These are phyloP conservation scores for Torrubiellomyces zombiae DNA, from an alignment of 2,329 filamentous ascomycete species.

Conservation along the genomic window DNA sequence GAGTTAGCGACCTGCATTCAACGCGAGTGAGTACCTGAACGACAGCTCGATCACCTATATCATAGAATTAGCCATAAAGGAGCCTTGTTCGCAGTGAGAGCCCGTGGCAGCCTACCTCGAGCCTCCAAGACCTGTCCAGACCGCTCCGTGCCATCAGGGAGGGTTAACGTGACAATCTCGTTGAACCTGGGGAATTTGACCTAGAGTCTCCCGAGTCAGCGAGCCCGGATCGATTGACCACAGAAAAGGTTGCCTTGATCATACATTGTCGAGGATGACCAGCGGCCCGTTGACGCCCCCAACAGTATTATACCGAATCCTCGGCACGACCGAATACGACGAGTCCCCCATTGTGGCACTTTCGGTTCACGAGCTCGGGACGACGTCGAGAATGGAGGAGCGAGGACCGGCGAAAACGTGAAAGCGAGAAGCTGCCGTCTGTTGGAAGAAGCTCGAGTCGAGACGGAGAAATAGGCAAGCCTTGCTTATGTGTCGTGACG, in stretches of 20 bases:
- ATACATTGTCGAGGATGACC: slow-evolving; percentile 90
- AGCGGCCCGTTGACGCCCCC: slow-evolving; percentile 94
- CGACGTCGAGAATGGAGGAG: slow-evolving; percentile 1
- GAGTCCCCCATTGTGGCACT: slow-evolving; percentile 36
- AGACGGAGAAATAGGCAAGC: too few relatives aligned
- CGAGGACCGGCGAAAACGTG: neutral
- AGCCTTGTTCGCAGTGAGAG: slow-evolving; percentile 1
- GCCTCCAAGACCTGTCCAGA: slow-evolving; percentile 95
- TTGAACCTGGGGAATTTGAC: slow-evolving; percentile 97
- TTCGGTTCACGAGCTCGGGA: slow-evolving; percentile 7
- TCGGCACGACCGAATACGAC: slow-evolving; percentile 41
- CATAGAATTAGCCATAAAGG: slow-evolving; percentile 3
- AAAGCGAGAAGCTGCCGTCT: slow-evolving; percentile 4
- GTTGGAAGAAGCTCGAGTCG: slow-evolving; percentile 4
- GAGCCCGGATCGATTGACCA: neutral
- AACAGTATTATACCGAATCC: slow-evolving; percentile 91
- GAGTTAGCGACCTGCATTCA: too few relatives aligned
- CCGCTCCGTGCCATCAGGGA: slow-evolving; percentile 86
- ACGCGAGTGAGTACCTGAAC: slow-evolving; percentile 56
- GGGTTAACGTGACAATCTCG: slow-evolving; percentile 90
- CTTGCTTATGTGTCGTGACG: too few relatives aligned
- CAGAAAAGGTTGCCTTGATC: too few relatives aligned
- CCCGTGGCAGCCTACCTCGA: slow-evolving; percentile 50
- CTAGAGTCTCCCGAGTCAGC: slow-evolving; percentile 27
- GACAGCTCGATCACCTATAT: slow-evolving; percentile 70